Evolutionary conservation across 192 early-diverging fungal species (phyloP).

Genomic region (Coemansia sp.): DNA sequence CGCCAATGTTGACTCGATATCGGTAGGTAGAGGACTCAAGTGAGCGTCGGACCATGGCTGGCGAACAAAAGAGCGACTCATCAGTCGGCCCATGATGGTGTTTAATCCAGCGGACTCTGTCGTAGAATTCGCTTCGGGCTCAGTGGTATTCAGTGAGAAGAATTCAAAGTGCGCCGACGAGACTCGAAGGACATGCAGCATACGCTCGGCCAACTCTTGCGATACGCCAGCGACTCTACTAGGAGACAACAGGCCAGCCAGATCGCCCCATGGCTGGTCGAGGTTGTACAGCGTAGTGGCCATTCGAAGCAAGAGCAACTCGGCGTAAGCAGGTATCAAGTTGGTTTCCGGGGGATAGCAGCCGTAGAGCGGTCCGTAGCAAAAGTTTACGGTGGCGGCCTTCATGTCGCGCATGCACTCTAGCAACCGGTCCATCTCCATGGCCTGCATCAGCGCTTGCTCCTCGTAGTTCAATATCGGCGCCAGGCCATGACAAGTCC

Average conservation of each 20-base stretch:
- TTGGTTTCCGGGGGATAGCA: conserved; percentile 22
- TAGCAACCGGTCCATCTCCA: conserved; percentile 41
- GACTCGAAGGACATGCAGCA: conserved; percentile 21
- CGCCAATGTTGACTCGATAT: neutral
- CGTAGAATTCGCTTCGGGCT: neutral
- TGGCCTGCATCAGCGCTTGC: conserved; percentile 40
- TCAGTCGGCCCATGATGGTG: conserved; percentile 14
- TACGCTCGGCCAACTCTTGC: conserved; percentile 2
- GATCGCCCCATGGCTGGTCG: conserved; percentile 31
- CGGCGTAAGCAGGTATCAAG: conserved; percentile 18
- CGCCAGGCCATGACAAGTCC: conserved; percentile 42
- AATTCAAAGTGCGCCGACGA: conserved; percentile 28
- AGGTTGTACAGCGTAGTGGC: conserved; percentile 39
- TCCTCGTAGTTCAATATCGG: conserved; percentile 45
- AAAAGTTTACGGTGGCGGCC: conserved; percentile 15
- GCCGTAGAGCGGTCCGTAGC: conserved; percentile 33
- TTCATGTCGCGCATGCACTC: conserved; percentile 47
- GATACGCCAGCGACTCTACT: conserved; percentile 14
- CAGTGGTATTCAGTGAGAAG: conserved; percentile 36
- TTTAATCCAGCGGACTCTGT: neutral
- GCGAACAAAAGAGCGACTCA: conserved; percentile 23
- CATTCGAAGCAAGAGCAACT: conserved; percentile 32
- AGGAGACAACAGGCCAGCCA: conserved; percentile 20
- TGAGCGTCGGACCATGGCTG: conserved; percentile 15
- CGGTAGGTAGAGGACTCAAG: conserved; percentile 5